phyloP scores from a whole-genome alignment of 2,329 filamentous ascomycete species.

The Sclerotinia subarctica region DNA sequence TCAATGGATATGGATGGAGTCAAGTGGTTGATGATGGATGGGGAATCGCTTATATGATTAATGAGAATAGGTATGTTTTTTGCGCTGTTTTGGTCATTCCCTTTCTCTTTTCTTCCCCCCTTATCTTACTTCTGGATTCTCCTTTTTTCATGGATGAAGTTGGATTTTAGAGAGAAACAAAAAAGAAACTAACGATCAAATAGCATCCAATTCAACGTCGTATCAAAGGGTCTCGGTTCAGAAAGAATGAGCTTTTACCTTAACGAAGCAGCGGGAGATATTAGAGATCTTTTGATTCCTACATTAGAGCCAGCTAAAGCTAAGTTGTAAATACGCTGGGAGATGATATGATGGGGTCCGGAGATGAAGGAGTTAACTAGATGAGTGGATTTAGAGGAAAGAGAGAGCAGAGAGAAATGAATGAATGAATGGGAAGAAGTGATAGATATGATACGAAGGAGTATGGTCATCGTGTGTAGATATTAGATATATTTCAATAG shows the following conservation, averaged over 20 bases:
- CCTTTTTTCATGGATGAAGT: neutral
- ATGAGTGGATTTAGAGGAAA: too few relatives aligned
- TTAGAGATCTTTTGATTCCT: constrained; percentile 80
- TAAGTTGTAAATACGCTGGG: constrained; percentile 62
- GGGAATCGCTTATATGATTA: constrained; percentile 99
- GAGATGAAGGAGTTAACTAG: too few relatives aligned
- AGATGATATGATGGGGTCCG: too few relatives aligned
- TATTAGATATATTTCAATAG: too few relatives aligned
- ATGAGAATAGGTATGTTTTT: constrained; percentile 76
- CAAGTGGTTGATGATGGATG: constrained; percentile 96
- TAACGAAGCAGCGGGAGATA: constrained; percentile 86
- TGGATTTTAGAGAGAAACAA: neutral
- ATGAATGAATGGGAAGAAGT: too few relatives aligned
- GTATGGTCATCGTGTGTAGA: too few relatives aligned
- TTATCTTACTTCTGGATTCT: neutral
- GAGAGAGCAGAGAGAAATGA: too few relatives aligned
- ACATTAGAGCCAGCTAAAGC: constrained; percentile 78
- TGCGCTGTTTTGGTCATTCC: neutral
- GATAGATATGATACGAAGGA: too few relatives aligned
- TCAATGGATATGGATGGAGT: constrained; percentile 98
- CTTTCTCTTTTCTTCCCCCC: neutral
- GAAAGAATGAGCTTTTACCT: constrained; percentile 95
- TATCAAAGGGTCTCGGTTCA: constrained; percentile 86
- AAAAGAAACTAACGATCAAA: constrained; percentile 7
- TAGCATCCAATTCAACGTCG: constrained; percentile 96